Percentiles rank a stretch among this genome's conserved stretches.
Evolutionary conservation across 2,329 filamentous ascomycete species (phyloP).

Genomic region (Emergomyces pasteurianus): DNA sequence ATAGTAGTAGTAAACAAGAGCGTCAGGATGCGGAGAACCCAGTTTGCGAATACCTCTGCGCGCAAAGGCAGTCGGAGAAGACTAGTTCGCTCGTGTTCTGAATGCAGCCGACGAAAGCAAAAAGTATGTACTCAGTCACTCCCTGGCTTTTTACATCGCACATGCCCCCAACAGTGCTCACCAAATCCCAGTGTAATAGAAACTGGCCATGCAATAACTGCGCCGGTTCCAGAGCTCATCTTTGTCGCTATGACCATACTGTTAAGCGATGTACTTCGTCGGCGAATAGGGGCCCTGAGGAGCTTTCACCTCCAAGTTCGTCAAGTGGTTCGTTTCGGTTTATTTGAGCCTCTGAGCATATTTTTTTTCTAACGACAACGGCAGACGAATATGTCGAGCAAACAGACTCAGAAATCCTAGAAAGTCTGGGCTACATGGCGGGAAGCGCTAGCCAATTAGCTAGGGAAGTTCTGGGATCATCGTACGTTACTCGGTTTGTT

Average conservation of each 20-base stretch:
- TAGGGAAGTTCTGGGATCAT: background rate
- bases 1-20: background rate
- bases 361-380: background rate
- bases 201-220: slow-evolving; percentile 2
- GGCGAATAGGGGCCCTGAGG: background rate
- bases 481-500: background rate
- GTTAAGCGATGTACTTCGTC: background rate
- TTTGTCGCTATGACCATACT: slow-evolving; percentile 2
- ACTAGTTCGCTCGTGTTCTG: slow-evolving; percentile 1
- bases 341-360: background rate
- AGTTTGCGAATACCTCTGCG: background rate
- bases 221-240: slow-evolving; percentile 1
- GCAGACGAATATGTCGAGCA: background rate
- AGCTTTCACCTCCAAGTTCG: background rate
- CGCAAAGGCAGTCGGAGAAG: background rate
- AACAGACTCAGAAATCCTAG: background rate
- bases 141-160: background rate
- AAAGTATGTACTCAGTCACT: background rate
- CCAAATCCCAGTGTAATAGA: slow-evolving; percentile 1
- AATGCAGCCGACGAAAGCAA: slow-evolving; percentile 2
- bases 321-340: background rate
- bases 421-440: background rate
- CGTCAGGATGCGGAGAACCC: background rate
- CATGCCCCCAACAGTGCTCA: background rate
- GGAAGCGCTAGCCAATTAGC: background rate